Conservation (phyloP, 192 early-diverging fungal genomes). For the Chytriomyces hyalinus region DNA sequence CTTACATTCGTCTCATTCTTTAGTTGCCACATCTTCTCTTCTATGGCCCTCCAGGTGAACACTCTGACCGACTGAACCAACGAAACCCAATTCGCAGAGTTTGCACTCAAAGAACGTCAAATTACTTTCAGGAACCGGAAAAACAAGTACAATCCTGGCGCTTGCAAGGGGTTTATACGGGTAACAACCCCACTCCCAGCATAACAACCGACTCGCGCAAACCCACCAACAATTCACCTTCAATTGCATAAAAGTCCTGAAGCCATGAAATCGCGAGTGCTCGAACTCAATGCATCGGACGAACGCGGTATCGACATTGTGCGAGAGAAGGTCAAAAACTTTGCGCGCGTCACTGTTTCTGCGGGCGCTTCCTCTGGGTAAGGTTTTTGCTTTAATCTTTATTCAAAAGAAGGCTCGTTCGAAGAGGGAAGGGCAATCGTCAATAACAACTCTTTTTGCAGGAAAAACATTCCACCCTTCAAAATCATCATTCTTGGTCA, state of each 20-base stretch:
- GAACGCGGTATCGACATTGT: conserved; percentile 96
- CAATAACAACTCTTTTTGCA: too few species aligned
- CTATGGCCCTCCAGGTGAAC: conserved; percentile 86
- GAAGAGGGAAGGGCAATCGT: too few species aligned
- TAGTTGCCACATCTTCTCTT: conserved; percentile 95
- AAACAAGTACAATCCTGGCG: conserved; percentile 94
- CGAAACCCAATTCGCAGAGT: too few species aligned
- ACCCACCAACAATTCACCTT: neutral
- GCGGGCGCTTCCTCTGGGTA: neutral
- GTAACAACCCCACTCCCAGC: conserved; percentile 42
- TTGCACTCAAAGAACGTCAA: neutral
- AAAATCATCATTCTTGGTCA: conserved; percentile 86
- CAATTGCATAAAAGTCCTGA: conserved; percentile 67
- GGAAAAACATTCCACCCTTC: conserved; percentile 75
- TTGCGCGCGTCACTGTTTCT: conserved; percentile 76
- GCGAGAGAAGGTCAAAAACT: conserved; percentile 92
- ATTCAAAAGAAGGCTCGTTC: too few species aligned
- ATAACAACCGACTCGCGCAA: neutral
- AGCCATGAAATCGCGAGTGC: conserved; percentile 74
- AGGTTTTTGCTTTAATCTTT: too few species aligned
- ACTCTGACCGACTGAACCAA: neutral
- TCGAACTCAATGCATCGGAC: conserved; percentile 96
- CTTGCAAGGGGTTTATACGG: conserved; percentile 84
- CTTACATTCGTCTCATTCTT: neutral
- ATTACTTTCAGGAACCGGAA: conserved; percentile 73